phyloP scores from a whole-genome alignment of 2,329 filamentous ascomycete species.

The Trichocomaceae sp. region DNA sequence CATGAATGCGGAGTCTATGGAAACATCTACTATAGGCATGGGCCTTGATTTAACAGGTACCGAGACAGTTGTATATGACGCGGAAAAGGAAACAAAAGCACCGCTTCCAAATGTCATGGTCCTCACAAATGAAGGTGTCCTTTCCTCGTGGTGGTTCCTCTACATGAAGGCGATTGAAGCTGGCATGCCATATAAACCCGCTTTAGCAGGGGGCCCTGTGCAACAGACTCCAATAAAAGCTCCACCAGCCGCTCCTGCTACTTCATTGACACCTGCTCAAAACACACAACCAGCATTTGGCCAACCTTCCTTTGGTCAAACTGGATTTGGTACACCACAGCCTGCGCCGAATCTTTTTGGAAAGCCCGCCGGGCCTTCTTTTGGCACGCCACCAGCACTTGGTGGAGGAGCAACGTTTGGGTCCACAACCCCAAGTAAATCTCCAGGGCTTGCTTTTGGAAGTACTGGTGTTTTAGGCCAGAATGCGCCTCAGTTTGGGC shows the following conservation, averaged over 20 bases:
- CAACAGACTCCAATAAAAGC: conserved; percentile 16
- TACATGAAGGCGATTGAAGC: conserved; percentile 79
- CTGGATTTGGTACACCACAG: conserved; percentile 18
- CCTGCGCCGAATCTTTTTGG: conserved; percentile 8
- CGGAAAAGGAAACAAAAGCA: conserved; percentile 53
- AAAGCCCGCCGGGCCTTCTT: conserved; percentile 18
- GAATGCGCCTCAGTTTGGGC: conserved; percentile 27
- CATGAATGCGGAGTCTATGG: conserved; percentile 56
- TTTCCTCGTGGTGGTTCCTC: conserved; percentile 85
- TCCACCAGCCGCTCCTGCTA: conserved; percentile 17
- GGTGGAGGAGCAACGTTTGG: conserved; percentile 24
- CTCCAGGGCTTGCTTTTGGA: conserved; percentile 25
- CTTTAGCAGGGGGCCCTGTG: conserved; percentile 40
- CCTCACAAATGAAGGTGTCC: conserved; percentile 79
- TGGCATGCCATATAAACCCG: conserved; percentile 64
- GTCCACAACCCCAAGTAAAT: conserved; percentile 16
- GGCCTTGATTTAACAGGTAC: conserved; percentile 77
- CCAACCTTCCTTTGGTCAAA: conserved; percentile 25
- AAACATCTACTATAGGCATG: conserved; percentile 72
- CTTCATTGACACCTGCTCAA: conserved; percentile 13
- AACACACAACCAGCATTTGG: conserved; percentile 11
- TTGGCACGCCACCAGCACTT: conserved; percentile 22
- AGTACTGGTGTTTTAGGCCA: conserved; percentile 28
- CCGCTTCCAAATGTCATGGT: conserved; percentile 79
- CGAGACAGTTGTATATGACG: conserved; percentile 54